phyloP scores from a whole-genome alignment of 2,329 filamentous ascomycete genomes.

The Aspergillus intermedius region DNA sequence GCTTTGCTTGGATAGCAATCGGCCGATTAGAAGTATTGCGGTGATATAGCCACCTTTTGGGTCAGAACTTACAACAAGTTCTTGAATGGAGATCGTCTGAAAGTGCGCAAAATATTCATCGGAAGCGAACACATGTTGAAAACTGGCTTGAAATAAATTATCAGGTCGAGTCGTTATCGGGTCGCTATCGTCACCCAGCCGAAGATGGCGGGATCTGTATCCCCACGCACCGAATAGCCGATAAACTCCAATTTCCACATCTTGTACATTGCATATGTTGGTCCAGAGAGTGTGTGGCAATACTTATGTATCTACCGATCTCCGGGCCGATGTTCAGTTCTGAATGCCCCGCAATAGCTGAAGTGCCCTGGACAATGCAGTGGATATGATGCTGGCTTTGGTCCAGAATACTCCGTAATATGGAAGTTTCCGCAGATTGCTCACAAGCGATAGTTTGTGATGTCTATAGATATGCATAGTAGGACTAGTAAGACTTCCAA shows the following conservation, averaged over 20 bases:
- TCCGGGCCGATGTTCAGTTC: conserved; percentile 11
- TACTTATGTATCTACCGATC: conserved; percentile 10
- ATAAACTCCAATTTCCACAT: not conserved
- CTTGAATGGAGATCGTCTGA: not conserved
- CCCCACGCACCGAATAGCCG: conserved; percentile 4
- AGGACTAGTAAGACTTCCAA: no score
- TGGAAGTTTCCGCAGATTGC: no score
- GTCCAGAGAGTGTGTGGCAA: conserved; percentile 5
- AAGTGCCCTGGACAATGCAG: no score
- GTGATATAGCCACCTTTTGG: not conserved
- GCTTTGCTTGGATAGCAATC: not conserved
- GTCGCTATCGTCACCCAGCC: not conserved
- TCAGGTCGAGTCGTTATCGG: no score
- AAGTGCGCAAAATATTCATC: not conserved
- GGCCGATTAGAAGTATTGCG: not conserved
- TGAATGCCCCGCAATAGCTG: not conserved
- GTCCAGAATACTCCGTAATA: no score
- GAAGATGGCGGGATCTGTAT: conserved; percentile 1
- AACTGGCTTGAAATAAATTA: not conserved
- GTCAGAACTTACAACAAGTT: not conserved
- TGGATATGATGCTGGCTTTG: not conserved
- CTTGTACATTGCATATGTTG: not conserved
- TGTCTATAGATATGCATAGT: no score
- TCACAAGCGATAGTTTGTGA: no score
- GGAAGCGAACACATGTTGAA: not conserved